Evolutionary conservation across 805 yeast genomes (phyloP).

Genomic region (Ogataea ramenticola): DNA sequence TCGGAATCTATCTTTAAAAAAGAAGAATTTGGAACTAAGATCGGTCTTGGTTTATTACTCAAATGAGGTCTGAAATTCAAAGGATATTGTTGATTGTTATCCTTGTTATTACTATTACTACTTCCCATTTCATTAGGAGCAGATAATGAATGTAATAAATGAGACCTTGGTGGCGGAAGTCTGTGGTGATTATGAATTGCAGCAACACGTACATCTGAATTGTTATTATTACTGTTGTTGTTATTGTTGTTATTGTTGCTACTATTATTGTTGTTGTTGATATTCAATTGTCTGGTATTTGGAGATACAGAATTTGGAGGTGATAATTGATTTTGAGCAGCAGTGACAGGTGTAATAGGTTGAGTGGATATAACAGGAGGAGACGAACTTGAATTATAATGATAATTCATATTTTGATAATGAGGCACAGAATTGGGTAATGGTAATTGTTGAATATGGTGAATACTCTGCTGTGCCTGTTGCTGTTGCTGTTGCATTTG

Average conservation of each 20-base stretch:
- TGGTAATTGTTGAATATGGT: neutral
- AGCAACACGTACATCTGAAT: neutral
- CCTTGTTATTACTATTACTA: neutral
- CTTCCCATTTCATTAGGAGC: slow-evolving; percentile 1
- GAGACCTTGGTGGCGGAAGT: slow-evolving; percentile 25
- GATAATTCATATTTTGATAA: neutral
- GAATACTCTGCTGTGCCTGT: neutral
- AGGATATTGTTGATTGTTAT: neutral
- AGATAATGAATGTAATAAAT: slow-evolving; percentile 4
- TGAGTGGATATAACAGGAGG: neutral
- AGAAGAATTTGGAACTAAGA: slow-evolving; percentile 18
- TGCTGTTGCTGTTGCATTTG: neutral
- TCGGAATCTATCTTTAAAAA: slow-evolving; percentile 1
- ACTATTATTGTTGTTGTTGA: neutral
- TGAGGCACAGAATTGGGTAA: neutral
- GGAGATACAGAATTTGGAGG: slow-evolving; percentile 10
- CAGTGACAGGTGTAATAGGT: slow-evolving; percentile 9
- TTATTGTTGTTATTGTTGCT: too few species aligned
- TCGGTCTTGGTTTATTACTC: slow-evolving; percentile 24
- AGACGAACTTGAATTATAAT: neutral
- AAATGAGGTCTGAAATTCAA: slow-evolving; percentile 19
- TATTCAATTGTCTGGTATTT: neutral
- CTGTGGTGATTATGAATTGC: slow-evolving; percentile 11
- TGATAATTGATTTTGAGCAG: slow-evolving; percentile 4
- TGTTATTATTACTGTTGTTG: too few species aligned